Evolutionary conservation across 169 alveolate genomes (phyloP).

Genomic region (Neospora caninum): DNA sequence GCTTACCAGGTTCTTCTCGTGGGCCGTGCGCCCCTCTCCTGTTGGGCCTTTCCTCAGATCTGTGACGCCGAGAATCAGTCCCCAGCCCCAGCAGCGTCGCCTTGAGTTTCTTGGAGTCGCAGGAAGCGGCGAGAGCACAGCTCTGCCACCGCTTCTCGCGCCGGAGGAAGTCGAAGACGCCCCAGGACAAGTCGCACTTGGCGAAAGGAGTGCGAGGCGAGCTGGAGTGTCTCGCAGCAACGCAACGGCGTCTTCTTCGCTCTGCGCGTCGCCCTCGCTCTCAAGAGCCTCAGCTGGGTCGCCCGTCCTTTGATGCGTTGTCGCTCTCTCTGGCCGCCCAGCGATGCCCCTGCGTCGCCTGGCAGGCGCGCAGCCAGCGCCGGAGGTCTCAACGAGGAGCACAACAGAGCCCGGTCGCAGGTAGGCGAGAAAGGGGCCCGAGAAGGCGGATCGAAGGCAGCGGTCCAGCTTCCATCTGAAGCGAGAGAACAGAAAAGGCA

Average conservation of each 20-base stretch:
- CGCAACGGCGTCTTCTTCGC: not conserved
- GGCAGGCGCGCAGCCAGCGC: not conserved
- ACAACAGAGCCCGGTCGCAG: constrained; percentile 11
- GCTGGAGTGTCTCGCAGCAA: not conserved
- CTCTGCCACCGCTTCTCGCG: not conserved
- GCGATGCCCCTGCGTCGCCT: not conserved
- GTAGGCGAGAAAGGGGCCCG: not conserved
- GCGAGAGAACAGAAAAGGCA: not conserved
- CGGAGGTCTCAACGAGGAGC: constrained; percentile 3
- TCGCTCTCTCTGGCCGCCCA: not conserved
- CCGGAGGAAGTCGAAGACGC: not conserved
- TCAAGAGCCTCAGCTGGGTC: not conserved
- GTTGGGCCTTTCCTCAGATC: not conserved
- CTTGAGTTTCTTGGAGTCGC: not conserved
- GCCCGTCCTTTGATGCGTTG: not conserved
- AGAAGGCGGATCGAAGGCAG: not conserved
- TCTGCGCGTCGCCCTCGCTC: not conserved
- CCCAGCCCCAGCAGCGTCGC: not conserved
- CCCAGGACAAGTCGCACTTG: not conserved
- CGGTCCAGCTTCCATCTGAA: constrained; percentile 19
- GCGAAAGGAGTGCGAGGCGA: not conserved
- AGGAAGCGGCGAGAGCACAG: not conserved
- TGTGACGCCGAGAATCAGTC: not conserved
- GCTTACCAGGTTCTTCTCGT: too few relatives aligned
- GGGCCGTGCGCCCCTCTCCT: too few relatives aligned